Evolutionary conservation across 1,139 yeast genomes (phyloP).

Genomic region (Citeromyces siamensis): DNA sequence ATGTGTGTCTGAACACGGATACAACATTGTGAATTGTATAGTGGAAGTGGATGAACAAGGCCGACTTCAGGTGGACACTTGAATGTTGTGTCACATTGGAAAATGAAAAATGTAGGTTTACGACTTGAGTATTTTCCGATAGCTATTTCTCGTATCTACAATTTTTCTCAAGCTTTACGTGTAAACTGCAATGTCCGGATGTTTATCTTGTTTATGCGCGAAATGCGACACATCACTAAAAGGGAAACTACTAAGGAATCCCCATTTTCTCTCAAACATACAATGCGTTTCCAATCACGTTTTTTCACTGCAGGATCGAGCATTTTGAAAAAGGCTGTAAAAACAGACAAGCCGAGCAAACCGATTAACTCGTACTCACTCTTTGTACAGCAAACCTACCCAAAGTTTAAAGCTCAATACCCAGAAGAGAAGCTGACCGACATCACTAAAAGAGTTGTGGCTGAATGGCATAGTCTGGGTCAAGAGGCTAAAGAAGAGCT

Average conservation of each 20-base stretch:
- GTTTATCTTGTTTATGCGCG: no score
- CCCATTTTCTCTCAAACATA: neutral
- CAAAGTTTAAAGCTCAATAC: conserved; percentile 7
- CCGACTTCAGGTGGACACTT: no score
- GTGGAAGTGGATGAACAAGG: no score
- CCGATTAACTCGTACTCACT: conserved; percentile 11
- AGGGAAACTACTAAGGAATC: conserved; percentile 1
- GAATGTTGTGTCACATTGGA: no score
- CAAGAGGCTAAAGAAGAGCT: neutral
- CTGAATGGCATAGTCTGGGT: conserved; percentile 10
- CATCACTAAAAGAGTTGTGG: conserved; percentile 9
- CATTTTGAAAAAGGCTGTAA: neutral
- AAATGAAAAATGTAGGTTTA: no score
- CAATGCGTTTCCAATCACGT: conserved; percentile 3
- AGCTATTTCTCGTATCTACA: no score
- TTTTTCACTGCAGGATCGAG: conserved; percentile 2
- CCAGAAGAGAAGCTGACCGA: conserved; percentile 7
- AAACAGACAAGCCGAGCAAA: conserved; percentile 13
- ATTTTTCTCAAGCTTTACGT: no score
- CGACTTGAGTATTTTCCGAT: no score
- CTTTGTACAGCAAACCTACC: conserved; percentile 11
- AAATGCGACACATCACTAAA: neutral
- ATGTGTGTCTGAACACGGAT: no score
- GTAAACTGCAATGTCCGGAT: no score
- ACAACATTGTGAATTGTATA: no score